These are phyloP conservation scores for Poa pratensis DNA, from an alignment of 176 grass and related monocot species.

Conservation along the genomic window DNA sequence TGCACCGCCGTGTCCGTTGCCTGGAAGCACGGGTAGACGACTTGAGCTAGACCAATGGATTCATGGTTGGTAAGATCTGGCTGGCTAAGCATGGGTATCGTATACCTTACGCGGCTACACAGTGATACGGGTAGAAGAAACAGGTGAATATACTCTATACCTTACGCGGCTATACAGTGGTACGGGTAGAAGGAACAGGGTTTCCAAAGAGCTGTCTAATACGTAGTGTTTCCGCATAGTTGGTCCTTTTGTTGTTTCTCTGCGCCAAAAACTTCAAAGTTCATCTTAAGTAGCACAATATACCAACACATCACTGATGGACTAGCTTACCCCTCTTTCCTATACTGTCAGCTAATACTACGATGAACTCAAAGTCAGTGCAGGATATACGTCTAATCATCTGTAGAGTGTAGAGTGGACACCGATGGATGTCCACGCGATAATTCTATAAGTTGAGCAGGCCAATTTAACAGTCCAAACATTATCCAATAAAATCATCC, in stretches of 20 bases:
- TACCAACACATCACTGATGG: neutral
- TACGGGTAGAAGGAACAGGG: neutral
- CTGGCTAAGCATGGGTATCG: neutral
- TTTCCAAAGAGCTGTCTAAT: neutral
- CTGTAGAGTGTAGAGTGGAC: neutral
- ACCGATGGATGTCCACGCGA: neutral
- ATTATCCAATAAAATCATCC: neutral
- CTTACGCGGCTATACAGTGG: neutral
- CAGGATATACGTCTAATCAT: neutral
- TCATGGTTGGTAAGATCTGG: conserved; percentile 11
- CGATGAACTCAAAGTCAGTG: neutral
- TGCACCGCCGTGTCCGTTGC: conserved; percentile 36
- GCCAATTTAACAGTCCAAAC: conserved; percentile 18
- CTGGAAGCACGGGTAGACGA: conserved; percentile 35
- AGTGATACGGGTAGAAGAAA: too few species aligned
- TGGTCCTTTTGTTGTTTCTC: neutral
- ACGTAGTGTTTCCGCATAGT: too few species aligned
- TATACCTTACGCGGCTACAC: too few species aligned
- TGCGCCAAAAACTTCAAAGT: neutral
- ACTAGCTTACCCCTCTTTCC: neutral
- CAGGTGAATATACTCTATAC: too few species aligned
- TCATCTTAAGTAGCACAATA: neutral
- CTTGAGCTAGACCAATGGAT: conserved; percentile 14
- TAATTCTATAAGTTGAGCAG: neutral
- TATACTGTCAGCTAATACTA: neutral